Evolutionary conservation across 768 basidiomycete genomes (phyloP).

Genomic region (Podaxis mareebaensis): DNA sequence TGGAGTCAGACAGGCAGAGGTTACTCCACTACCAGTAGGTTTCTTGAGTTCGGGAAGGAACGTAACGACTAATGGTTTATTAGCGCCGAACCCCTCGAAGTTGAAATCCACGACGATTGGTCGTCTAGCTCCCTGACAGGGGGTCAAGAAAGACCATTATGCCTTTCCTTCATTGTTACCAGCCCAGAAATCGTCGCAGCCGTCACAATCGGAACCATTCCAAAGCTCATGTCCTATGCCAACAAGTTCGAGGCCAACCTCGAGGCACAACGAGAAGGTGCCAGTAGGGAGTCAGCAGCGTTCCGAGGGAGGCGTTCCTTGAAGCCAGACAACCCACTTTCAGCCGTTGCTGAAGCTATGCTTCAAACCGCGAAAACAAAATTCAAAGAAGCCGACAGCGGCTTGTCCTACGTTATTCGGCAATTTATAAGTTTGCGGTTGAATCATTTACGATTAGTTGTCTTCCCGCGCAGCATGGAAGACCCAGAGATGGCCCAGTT

Average conservation of each 20-base stretch:
- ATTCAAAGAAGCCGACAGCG: conserved; percentile 66
- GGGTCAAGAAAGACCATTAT: conserved; percentile 50
- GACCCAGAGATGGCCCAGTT: conserved; percentile 81
- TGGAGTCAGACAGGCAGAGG: conserved; percentile 78
- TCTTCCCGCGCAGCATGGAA: conserved; percentile 79
- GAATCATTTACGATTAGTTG: conserved; percentile 60
- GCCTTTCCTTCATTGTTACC: conserved; percentile 72
- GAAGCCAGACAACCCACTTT: conserved; percentile 77
- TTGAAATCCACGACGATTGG: conserved; percentile 85
- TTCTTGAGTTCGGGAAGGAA: background rate
- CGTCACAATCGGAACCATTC: conserved; percentile 74
- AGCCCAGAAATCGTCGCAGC: conserved; percentile 69
- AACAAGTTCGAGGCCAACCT: conserved; percentile 77
- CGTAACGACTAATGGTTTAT: conserved; percentile 9
- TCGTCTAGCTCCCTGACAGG: conserved; percentile 43
- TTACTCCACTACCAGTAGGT: conserved; percentile 75
- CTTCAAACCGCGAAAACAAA: conserved; percentile 69
- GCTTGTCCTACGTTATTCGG: conserved; percentile 59
- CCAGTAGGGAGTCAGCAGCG: conserved; percentile 74
- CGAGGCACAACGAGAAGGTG: conserved; percentile 71
- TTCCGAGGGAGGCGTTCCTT: conserved; percentile 74
- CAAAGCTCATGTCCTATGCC: conserved; percentile 71
- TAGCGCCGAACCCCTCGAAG: conserved; percentile 77
- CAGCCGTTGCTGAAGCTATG: conserved; percentile 86
- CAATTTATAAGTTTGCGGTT: conserved; percentile 78